Conservation (phyloP, 768 basidiomycete genomes). For the Trametes cingulata region DNA sequence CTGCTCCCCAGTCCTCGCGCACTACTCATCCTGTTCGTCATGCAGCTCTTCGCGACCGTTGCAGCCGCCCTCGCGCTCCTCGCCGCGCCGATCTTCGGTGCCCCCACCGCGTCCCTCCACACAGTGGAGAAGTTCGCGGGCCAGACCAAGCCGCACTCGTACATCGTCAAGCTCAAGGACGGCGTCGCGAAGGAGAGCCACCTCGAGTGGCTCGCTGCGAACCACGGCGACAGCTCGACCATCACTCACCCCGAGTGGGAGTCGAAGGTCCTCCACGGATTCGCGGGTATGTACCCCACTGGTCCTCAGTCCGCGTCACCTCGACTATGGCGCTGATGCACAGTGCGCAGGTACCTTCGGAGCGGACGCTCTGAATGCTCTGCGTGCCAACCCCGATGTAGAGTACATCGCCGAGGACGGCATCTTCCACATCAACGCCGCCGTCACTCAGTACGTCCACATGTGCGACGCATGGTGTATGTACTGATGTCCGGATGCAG, state of each 20-base stretch:
- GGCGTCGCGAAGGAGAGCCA: slow-evolving; percentile 21
- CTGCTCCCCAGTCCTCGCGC: background rate
- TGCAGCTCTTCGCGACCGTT: slow-evolving; percentile 9
- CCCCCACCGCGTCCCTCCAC: slow-evolving; percentile 1
- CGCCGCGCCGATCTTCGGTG: slow-evolving; percentile 1
- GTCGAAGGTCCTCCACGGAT: slow-evolving; percentile 24
- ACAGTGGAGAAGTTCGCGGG: slow-evolving; percentile 18
- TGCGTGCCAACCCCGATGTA: slow-evolving; percentile 23
- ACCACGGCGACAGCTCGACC: slow-evolving; percentile 6
- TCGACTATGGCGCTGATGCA: background rate
- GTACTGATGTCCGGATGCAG: background rate
- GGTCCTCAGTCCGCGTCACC: background rate
- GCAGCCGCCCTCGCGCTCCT: slow-evolving; percentile 8
- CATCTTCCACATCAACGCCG: slow-evolving; percentile 12
- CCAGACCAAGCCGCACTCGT: slow-evolving; percentile 14
- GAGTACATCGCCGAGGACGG: slow-evolving; percentile 27
- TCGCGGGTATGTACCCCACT: slow-evolving; percentile 18
- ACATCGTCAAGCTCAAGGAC: slow-evolving; percentile 28
- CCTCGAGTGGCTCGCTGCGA: slow-evolving; percentile 15
- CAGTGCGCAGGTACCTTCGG: slow-evolving; percentile 17
- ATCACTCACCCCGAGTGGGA: slow-evolving; percentile 26
- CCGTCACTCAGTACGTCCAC: slow-evolving; percentile 16
- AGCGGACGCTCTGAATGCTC: slow-evolving; percentile 19
- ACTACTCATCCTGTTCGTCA: background rate
- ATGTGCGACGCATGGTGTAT: background rate